Percentiles rank a stretch among this genome's conserved stretches.
Conservation (phyloP, 2,329 filamentous ascomycete genomes). For the Colletotrichum caudatum region DNA sequence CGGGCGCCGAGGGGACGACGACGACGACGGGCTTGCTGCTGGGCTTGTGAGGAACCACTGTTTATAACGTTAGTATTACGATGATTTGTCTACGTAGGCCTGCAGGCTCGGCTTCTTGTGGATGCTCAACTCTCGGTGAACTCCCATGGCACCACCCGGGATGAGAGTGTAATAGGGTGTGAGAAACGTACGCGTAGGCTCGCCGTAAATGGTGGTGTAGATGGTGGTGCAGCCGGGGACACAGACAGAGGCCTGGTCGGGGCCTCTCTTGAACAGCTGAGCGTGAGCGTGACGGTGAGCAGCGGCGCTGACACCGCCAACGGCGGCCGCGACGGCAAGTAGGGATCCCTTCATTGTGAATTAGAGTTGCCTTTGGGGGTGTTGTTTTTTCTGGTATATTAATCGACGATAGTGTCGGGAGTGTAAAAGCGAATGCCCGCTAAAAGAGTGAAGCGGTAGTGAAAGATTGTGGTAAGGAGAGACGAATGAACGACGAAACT, state of each 20-base stretch:
- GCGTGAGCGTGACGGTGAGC: conserved; percentile 73
- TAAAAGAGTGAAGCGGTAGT: conserved; percentile 88
- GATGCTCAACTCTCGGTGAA: neutral
- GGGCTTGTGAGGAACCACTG: conserved; percentile 54
- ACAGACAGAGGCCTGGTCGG: conserved; percentile 63
- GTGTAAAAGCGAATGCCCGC: conserved; percentile 77
- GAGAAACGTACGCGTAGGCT: conserved; percentile 69
- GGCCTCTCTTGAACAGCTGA: conserved; percentile 67
- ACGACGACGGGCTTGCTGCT: conserved; percentile 45
- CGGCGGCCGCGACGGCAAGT: conserved; percentile 72
- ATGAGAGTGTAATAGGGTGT: too few relatives aligned
- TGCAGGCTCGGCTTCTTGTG: neutral
- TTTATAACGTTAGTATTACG: conserved; percentile 17
- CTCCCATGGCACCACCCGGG: neutral
- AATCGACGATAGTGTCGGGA: conserved; percentile 45
- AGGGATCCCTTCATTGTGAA: conserved; percentile 80
- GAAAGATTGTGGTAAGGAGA: conserved; percentile 49
- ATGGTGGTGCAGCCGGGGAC: conserved; percentile 76
- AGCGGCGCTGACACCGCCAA: conserved; percentile 66
- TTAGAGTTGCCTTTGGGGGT: conserved; percentile 49
- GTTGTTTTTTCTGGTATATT: conserved; percentile 47
- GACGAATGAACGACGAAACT: conserved; percentile 66
- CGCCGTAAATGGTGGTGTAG: conserved; percentile 77
- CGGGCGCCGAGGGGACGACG: conserved; percentile 47
- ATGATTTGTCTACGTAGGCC: neutral